Conservation (phyloP, 495 filamentous ascomycete genomes). For the Margaritispora aquatica region DNA sequence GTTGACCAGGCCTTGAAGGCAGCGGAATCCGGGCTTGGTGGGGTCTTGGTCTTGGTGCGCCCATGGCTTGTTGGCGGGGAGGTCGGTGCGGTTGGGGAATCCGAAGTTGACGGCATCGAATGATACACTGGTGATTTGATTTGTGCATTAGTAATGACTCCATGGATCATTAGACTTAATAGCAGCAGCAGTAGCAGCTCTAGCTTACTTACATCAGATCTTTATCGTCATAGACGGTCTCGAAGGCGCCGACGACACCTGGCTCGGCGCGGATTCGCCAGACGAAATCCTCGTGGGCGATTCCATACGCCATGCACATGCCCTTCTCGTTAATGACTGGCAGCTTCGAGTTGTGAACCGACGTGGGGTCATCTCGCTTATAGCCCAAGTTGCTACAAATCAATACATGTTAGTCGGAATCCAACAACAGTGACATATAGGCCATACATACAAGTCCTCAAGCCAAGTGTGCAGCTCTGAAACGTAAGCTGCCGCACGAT, state of each 20-base stretch:
- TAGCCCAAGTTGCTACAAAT: constrained; percentile 33
- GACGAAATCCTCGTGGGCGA: constrained; percentile 37
- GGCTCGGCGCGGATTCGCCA: constrained; percentile 37
- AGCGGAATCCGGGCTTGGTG: constrained; percentile 33
- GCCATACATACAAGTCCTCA: constrained; percentile 24
- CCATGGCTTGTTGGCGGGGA: constrained; percentile 36
- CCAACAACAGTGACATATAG: neutral
- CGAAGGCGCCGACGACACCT: constrained; percentile 34
- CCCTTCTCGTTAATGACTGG: constrained; percentile 37
- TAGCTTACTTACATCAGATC: too few relatives aligned
- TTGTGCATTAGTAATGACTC: too few relatives aligned
- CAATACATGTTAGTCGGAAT: neutral
- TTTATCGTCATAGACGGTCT: constrained; percentile 34
- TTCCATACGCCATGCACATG: constrained; percentile 34
- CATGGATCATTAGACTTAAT: too few relatives aligned
- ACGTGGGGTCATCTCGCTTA: constrained; percentile 31
- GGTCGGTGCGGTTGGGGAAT: constrained; percentile 32
- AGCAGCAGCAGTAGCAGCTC: too few relatives aligned
- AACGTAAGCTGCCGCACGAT: neutral
- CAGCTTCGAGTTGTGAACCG: constrained; percentile 29
- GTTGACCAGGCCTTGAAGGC: constrained; percentile 42
- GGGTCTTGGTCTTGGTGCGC: constrained; percentile 42
- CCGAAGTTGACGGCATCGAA: constrained; percentile 39
- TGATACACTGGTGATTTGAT: constrained; percentile 39
- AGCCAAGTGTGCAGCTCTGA: neutral